A percentile compares a stretch with the other conserved stretches of the same genome.
Evolutionary conservation across 2,329 filamentous ascomycete genomes (phyloP).

Genomic region (Hymenoscyphus fraxineus): DNA sequence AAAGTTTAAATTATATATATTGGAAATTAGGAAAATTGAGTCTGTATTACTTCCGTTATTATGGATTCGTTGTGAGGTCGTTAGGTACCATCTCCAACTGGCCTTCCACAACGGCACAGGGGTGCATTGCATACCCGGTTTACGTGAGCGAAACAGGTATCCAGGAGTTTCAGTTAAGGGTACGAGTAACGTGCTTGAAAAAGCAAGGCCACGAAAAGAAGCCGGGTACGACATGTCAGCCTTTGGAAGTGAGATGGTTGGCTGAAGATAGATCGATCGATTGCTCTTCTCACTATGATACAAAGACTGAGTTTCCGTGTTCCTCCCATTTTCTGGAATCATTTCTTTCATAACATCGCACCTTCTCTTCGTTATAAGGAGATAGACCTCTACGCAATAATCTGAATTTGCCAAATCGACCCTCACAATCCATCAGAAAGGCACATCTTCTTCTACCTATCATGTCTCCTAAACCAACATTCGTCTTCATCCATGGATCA

Average conservation of each 20-base stretch:
- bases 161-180: neutral
- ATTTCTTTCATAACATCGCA: neutral
- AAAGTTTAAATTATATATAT: too few species aligned
- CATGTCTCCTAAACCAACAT: constrained; percentile 32
- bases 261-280: neutral
- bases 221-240: neutral
- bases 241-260: neutral
- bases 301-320: neutral
- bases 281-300: neutral
- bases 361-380: neutral
- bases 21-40: too few species aligned
- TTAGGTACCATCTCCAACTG: too few species aligned
- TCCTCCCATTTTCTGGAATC: neutral
- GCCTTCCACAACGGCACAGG: neutral
- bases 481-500: constrained; percentile 46
- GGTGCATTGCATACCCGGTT: neutral
- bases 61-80: too few species aligned
- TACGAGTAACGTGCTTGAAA: neutral
- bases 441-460: neutral
- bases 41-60: too few species aligned
- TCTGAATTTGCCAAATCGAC: neutral
- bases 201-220: neutral
- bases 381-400: neutral
- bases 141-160: neutral
- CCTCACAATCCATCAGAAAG: neutral